Conservation (phyloP, 352 stramenopile genomes). For the Elongisporangium anandrum region DNA sequence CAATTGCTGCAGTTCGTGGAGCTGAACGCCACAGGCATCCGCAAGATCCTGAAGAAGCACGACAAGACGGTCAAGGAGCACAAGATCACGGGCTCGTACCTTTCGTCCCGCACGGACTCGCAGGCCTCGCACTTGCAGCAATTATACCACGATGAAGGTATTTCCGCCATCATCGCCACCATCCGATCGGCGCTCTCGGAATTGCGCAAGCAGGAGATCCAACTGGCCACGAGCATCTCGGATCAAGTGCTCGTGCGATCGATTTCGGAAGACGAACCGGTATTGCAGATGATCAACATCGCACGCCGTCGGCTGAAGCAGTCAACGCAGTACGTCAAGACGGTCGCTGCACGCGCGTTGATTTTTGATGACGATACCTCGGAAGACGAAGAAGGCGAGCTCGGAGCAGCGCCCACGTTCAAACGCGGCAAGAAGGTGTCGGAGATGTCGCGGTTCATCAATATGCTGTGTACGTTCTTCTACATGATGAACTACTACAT, state of each 20-base stretch:
- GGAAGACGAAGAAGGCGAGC: conserved; percentile 74
- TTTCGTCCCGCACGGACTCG: conserved; percentile 75
- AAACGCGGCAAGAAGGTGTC: conserved; percentile 41
- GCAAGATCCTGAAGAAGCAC: conserved; percentile 90
- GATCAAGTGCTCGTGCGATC: conserved; percentile 23
- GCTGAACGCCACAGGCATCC: conserved; percentile 83
- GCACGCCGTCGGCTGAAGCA: conserved; percentile 66
- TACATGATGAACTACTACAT: conserved; percentile 99
- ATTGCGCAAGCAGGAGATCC: conserved; percentile 42
- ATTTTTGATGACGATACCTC: conserved; percentile 83
- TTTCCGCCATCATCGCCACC: conserved; percentile 84
- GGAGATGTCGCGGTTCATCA: conserved; percentile 83
- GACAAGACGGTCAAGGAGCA: conserved; percentile 80
- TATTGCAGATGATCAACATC: conserved; percentile 65
- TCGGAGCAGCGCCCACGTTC: conserved; percentile 20
- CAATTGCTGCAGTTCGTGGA: conserved; percentile 83
- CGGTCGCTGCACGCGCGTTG: conserved; percentile 70
- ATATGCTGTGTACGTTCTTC: conserved; percentile 93
- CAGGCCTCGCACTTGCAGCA: conserved; percentile 83
- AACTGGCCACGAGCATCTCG: conserved; percentile 20
- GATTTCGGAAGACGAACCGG: conserved; percentile 76
- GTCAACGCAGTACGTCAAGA: conserved; percentile 83
- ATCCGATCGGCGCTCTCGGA: conserved; percentile 67
- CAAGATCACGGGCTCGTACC: conserved; percentile 86
- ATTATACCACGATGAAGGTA: conserved; percentile 83